Evolutionary conservation across 805 yeast genomes (phyloP).

Genomic region (Nakazawaea pomicola): DNA sequence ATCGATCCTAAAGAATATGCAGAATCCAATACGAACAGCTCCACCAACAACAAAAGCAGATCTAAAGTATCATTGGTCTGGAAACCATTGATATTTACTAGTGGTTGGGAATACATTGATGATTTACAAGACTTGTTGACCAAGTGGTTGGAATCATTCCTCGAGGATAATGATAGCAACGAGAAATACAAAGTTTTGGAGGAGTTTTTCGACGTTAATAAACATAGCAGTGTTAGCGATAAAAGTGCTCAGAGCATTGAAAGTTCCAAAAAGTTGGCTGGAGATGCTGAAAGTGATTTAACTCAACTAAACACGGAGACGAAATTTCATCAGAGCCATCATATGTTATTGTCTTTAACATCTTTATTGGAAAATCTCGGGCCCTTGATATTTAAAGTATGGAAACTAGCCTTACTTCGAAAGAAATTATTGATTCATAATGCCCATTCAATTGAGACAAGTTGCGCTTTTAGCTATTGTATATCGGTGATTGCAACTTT

Average conservation of each 20-base stretch:
- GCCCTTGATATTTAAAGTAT: conserved; percentile 58
- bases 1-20: conserved; percentile 35
- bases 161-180: conserved; percentile 13
- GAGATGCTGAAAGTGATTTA: too few relatives aligned
- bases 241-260: conserved; percentile 21
- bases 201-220: conserved; percentile 25
- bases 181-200: conserved; percentile 16
- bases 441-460: conserved; percentile 28
- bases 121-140: conserved; percentile 26
- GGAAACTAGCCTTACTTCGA: conserved; percentile 58
- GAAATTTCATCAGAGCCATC: conserved; percentile 21
- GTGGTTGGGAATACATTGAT: conserved; percentile 39
- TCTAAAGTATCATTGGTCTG: conserved; percentile 23
- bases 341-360: conserved; percentile 43
- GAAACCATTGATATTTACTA: conserved; percentile 35
- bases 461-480: conserved; percentile 51
- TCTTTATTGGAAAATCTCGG: conserved; percentile 48
- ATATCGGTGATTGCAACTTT: conserved; percentile 56
- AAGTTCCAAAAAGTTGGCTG: conserved; percentile 1
- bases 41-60: too few relatives aligned
- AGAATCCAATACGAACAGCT: too few relatives aligned
- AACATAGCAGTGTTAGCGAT: conserved; percentile 31
- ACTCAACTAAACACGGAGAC: too few relatives aligned
- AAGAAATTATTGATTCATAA: conserved; percentile 47
- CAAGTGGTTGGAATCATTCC: conserved; percentile 22